Evolutionary conservation across 108 stramenopile genomes (phyloP).

Genomic region (Cylindrotheca closterium): DNA sequence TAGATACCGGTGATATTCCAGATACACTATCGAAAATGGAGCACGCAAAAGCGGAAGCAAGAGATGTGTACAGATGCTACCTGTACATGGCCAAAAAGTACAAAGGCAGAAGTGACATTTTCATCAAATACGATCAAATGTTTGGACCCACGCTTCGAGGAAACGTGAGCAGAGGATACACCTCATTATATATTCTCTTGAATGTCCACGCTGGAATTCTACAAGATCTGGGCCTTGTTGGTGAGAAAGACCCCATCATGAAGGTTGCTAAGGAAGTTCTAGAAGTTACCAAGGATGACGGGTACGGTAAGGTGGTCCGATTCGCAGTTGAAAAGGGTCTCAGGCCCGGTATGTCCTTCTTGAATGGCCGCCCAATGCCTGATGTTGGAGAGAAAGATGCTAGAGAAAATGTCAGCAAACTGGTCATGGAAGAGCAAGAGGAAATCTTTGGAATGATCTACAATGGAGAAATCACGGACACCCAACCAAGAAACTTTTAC

Average conservation of each 20-base stretch:
- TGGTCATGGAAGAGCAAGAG: constrained; percentile 63
- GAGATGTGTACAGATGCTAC: constrained; percentile 41
- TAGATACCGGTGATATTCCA: constrained; percentile 10
- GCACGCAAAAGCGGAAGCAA: constrained; percentile 14
- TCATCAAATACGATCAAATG: constrained; percentile 33
- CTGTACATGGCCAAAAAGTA: constrained; percentile 11
- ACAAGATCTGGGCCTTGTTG: constrained; percentile 25
- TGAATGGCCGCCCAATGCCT: constrained; percentile 83
- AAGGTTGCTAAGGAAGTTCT: constrained; percentile 1
- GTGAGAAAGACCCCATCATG: not conserved
- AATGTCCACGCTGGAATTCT: constrained; percentile 39
- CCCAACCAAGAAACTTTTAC: constrained; percentile 65
- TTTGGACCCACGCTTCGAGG: constrained; percentile 4
- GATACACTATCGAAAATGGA: constrained; percentile 5
- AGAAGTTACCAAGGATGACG: constrained; percentile 10
- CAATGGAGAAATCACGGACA: constrained; percentile 65
- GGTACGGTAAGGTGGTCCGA: constrained; percentile 50
- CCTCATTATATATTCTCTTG: constrained; percentile 31
- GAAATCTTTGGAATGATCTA: constrained; percentile 52
- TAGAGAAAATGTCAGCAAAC: constrained; percentile 30
- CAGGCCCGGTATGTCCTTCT: constrained; percentile 74
- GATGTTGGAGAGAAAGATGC: constrained; percentile 25
- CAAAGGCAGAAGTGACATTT: constrained; percentile 2
- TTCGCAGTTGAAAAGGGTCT: constrained; percentile 61
- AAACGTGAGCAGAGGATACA: constrained; percentile 3